A percentile compares a stretch with the other conserved stretches of the same genome.
phyloP scores from a whole-genome alignment of 2,329 filamentous ascomycete genomes.

The Trichoderma asperellum region DNA sequence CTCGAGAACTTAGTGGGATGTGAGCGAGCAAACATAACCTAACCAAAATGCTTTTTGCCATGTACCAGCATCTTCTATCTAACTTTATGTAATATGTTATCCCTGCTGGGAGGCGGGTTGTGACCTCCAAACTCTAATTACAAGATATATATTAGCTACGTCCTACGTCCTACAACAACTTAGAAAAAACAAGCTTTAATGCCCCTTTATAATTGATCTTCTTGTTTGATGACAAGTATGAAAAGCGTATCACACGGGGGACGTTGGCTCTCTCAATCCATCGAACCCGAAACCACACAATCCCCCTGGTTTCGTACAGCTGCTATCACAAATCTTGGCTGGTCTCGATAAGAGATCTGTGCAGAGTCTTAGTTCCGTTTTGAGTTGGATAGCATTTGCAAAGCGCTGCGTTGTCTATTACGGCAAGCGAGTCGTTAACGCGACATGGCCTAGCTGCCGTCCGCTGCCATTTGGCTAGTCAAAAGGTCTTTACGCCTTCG shows the following conservation, averaged over 20 bases:
- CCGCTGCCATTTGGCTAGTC: slow-evolving; percentile 13
- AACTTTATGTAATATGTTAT: neutral
- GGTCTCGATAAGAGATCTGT: slow-evolving; percentile 38
- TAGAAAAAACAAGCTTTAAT: too few species aligned
- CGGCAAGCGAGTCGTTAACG: neutral
- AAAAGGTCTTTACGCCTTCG: neutral
- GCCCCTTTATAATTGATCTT: too few species aligned
- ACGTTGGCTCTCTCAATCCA: too few species aligned
- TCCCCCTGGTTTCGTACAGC: slow-evolving; percentile 37
- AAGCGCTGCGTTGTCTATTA: neutral
- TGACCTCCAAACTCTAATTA: too few species aligned
- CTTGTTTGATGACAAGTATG: too few species aligned
- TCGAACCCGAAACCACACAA: too few species aligned
- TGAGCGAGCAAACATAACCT: neutral
- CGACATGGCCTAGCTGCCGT: slow-evolving; percentile 15
- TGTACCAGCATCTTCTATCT: neutral
- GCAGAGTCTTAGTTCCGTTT: slow-evolving; percentile 36
- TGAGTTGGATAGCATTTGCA: slow-evolving; percentile 45
- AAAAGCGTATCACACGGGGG: too few species aligned
- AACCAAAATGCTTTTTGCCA: neutral
- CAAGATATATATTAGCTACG: too few species aligned
- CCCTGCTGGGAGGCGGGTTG: too few species aligned
- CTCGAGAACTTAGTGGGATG: slow-evolving; percentile 32
- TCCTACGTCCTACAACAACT: too few species aligned
- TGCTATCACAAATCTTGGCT: slow-evolving; percentile 36